A percentile compares a stretch with the other conserved stretches of the same genome.
phyloP scores from a whole-genome alignment of 2,329 filamentous ascomycete genomes.

The Xylaria sp. region DNA sequence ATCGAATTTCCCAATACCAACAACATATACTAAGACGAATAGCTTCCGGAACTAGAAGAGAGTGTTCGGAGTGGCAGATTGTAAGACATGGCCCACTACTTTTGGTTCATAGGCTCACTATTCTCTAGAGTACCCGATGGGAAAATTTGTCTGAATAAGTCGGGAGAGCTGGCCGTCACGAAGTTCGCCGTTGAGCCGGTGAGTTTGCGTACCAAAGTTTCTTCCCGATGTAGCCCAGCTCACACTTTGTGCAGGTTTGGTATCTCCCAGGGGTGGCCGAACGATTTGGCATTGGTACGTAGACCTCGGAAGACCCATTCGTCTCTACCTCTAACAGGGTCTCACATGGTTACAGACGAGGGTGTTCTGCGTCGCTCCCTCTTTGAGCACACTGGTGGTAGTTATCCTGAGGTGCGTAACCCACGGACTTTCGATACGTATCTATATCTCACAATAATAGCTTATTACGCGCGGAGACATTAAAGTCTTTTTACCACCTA shows the following conservation, averaged over 20 bases:
- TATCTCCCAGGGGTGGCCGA: slow-evolving; percentile 89
- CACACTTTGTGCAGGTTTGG: slow-evolving; percentile 66
- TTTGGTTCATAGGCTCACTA: slow-evolving; percentile 29
- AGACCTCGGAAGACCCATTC: not conserved
- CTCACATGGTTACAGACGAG: slow-evolving; percentile 69
- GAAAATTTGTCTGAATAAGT: slow-evolving; percentile 87
- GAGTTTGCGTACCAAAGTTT: slow-evolving; percentile 52
- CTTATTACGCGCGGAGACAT: slow-evolving; percentile 94
- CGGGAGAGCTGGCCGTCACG: slow-evolving; percentile 89
- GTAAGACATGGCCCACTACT: slow-evolving; percentile 51
- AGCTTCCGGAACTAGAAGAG: slow-evolving; percentile 90
- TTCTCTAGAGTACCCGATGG: slow-evolving; percentile 73
- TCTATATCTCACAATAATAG: slow-evolving; percentile 51
- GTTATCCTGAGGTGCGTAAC: slow-evolving; percentile 80
- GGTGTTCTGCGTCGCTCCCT: slow-evolving; percentile 84
- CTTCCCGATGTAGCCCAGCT: not conserved
- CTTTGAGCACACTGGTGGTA: slow-evolving; percentile 95
- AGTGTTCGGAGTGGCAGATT: slow-evolving; percentile 84
- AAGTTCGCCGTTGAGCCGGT: slow-evolving; percentile 97
- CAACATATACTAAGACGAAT: slow-evolving; percentile 18
- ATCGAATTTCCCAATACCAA: slow-evolving; percentile 27
- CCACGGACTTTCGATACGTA: not conserved
- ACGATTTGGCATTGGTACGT: slow-evolving; percentile 85
- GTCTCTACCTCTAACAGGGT: slow-evolving; percentile 3
- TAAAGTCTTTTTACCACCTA: slow-evolving; percentile 94